These are phyloP conservation scores for Carnegiea gigantea DNA, from an alignment of 179 eudicot species.

Conservation along the genomic window DNA sequence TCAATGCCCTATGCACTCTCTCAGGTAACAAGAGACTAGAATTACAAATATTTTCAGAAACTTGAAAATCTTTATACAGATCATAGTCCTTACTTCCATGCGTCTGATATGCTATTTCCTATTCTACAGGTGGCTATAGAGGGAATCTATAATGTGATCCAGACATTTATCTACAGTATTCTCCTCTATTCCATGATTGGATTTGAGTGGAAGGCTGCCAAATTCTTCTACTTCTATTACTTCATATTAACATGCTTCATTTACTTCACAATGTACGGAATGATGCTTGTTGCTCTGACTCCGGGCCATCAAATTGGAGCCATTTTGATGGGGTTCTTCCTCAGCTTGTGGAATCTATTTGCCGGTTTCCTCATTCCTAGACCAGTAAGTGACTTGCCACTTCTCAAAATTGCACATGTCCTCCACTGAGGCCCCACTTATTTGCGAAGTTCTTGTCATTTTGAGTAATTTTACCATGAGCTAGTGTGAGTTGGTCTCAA, in stretches of 20 bases:
- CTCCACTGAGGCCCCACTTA: background rate
- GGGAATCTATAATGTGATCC: constrained; percentile 47
- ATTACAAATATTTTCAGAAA: background rate
- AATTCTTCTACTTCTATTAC: constrained; percentile 60
- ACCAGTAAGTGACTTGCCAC: constrained; percentile 45
- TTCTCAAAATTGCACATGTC: background rate
- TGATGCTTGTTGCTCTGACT: constrained; percentile 85
- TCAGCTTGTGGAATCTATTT: constrained; percentile 82
- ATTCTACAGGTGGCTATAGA: constrained; percentile 65
- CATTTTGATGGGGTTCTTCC: constrained; percentile 72
- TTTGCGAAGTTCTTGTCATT: background rate
- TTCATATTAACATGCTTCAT: constrained; percentile 60
- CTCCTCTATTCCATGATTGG: constrained; percentile 84
- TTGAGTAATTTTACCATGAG: background rate
- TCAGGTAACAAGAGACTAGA: constrained; percentile 44
- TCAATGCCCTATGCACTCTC: constrained; percentile 74
- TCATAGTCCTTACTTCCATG: background rate
- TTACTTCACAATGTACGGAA: constrained; percentile 68
- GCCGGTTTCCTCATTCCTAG: constrained; percentile 74
- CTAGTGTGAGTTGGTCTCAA: too few species aligned
- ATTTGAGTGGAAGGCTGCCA: constrained; percentile 53
- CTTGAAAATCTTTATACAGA: background rate
- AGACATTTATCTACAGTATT: constrained; percentile 42
- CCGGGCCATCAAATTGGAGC: constrained; percentile 70
- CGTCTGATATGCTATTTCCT: background rate